Evolutionary conservation across 176 grass and related monocot species (phyloP), one percentile per base, ranked within the genome.

Genomic region (Zoysia pacifica): DNA sequence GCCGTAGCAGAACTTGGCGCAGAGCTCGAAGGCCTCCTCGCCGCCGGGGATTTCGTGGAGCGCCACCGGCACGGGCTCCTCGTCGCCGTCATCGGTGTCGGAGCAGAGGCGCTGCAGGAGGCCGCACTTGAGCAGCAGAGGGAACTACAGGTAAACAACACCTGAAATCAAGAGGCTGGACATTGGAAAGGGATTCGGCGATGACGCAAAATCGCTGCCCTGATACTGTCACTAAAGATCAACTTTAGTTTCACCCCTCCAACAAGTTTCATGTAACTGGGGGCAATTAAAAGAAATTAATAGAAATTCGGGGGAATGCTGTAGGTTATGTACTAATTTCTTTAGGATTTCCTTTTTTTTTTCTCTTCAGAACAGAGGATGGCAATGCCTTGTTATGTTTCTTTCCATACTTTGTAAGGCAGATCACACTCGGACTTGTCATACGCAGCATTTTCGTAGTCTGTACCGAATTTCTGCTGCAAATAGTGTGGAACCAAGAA

Each of bases 61-160:
- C 61, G 81, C 88, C 15, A 98, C 64, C 0, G 78, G 82, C 65
- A 90, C 74, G 1, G 81, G 87, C 20, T 74, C 73, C 15, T 97
- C 94, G 11, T 78, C 87, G 12, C 72, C 85, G 2, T 81, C 81
- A 15, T 86, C 82, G 2, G 85, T 80, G 77, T 89, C 81, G 46
- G 91, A 88, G 87, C 87, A 94, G 35, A 94, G 71, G 59, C 77
- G 87, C 85, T 94, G 95, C 46, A 98, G 75, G 74, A 91, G 95
- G 55, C 90, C 92, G 43, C 95, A 98, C 80, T 93, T 98, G 72
- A 98, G 92, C n/a, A 98, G 90, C 28, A 98, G 92, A 35, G 92
- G 95, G 82, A 94, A 98, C 95, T 98, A 94, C 95, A 98, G 73
- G 86, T 75, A 76, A 94, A 90, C 91, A 91, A 90, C 83, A 89